Evolutionary conservation across 208 protist genomes (phyloP).

Genomic region (Acanthamoeba lenticulata): DNA sequence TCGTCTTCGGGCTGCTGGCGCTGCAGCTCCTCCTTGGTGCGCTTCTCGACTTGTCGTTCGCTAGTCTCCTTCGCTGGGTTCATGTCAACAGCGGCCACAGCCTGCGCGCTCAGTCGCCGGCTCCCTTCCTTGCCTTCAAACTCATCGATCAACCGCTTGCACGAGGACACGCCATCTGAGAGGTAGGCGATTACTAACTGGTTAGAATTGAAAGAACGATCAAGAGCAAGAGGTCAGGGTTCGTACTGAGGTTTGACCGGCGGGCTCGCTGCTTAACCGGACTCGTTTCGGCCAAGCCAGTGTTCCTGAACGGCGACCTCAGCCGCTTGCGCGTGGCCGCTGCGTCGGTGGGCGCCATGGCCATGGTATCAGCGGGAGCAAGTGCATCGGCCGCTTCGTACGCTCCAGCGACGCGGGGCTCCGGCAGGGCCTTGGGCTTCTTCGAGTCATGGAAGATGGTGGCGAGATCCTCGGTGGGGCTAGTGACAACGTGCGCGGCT

Average conservation of each 20-base stretch:
- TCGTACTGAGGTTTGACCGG: not conserved
- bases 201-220: not conserved
- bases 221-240: not conserved
- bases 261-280: not conserved
- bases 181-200: not conserved
- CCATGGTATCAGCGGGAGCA: not conserved
- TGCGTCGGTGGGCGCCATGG: not conserved
- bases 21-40: not conserved
- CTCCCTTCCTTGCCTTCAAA: conserved; percentile 31
- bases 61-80: not conserved
- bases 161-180: not conserved
- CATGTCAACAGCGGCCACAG: not conserved
- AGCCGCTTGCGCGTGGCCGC: not conserved
- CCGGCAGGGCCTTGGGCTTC: not conserved
- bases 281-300: not conserved
- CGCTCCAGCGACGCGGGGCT: no score
- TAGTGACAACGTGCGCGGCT: not conserved
- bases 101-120: not conserved
- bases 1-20: not conserved
- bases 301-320: conserved; percentile 12
- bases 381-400: not conserved
- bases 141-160: conserved; percentile 56
- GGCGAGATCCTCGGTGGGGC: not conserved
- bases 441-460: not conserved
- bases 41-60: not conserved